Evolutionary conservation across 2,329 filamentous ascomycete genomes (phyloP), one percentile per base, ranked within the genome.

Genomic region (Fusarium sp.): DNA sequence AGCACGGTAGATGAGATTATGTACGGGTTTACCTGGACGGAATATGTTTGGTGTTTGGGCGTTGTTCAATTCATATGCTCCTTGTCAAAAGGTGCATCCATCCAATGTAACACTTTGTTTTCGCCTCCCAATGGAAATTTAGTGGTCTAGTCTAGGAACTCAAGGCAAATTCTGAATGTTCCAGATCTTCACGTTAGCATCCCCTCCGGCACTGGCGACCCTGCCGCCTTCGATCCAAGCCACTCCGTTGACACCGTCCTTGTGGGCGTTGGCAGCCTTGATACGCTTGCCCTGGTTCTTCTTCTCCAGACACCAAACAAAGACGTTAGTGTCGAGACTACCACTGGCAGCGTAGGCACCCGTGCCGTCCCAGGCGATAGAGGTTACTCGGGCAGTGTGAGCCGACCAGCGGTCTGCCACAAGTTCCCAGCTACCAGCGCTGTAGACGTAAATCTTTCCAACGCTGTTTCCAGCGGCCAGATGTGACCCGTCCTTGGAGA

Each of bases 181-280:
- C 96, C 96, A 99, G 50, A 95, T 86, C 85, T 98, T 99, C 48
- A 99, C 87, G 1, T 93, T 91, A 34, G 93, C 95, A 85, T 99
- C 96, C 13, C 91, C 92, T 45, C 96, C 96, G 6, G 89, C 89
- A 72, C 91, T 97, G 11, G 92, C 90, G 50, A 98, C 85, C 81
- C 88, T 93, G 60, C 85, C 84, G 10, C 87, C 88, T 28, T 86
- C 86, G 15, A 93, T 85, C 94, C 95, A 99, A 14, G 87, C 87
- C 17, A 98, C 91, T 17, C 93, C 95, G 72, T 92, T 94, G 18
- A 98, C 94, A 11, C 96, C 96, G 76, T 98, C 96, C 82, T 98
- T 98, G 82, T 99, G 96, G 50, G 95, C 94, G 76, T 97, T 97
- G 22, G 90, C 82, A 15, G 90, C 91, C 83, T 96, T 95, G 72